Conservation (phyloP, 2,329 filamentous ascomycete genomes). For the Ophiostoma tasmaniense region DNA sequence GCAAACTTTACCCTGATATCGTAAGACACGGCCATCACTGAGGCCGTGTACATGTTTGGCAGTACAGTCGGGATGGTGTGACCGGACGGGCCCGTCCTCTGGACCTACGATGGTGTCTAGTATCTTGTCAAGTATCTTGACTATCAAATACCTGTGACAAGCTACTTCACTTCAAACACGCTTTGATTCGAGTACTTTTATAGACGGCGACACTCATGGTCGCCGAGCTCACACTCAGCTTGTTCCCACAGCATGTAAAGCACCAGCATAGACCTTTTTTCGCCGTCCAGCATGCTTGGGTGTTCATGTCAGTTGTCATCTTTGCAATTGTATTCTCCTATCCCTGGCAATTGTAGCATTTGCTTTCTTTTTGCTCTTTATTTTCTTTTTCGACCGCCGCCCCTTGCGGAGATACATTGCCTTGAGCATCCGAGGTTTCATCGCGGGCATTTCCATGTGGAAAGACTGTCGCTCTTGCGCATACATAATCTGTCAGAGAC, state of each 20-base stretch:
- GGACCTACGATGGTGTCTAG: neutral
- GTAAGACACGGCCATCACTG: neutral
- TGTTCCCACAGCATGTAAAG: neutral
- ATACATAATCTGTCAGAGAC: neutral
- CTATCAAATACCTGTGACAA: neutral
- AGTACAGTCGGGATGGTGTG: conserved; percentile 7
- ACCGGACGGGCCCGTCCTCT: conserved; percentile 9
- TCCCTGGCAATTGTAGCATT: neutral
- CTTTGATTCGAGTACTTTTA: neutral
- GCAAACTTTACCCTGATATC: neutral
- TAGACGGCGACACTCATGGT: neutral
- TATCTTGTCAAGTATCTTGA: no score
- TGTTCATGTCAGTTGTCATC: conserved; percentile 1
- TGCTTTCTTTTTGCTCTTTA: neutral
- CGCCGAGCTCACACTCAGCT: neutral
- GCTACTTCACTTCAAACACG: neutral
- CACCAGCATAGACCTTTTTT: neutral
- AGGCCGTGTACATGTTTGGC: no score
- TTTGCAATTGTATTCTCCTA: neutral
- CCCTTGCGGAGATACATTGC: neutral
- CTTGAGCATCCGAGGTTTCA: neutral
- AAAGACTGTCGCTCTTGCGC: neutral
- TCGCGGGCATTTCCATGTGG: neutral
- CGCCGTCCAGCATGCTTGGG: neutral
- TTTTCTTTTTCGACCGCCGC: neutral